Evolutionary conservation across 2,329 filamentous ascomycete species (phyloP), one percentile per base, ranked within the genome.

Genomic region (Fusarium xyrophilum): DNA sequence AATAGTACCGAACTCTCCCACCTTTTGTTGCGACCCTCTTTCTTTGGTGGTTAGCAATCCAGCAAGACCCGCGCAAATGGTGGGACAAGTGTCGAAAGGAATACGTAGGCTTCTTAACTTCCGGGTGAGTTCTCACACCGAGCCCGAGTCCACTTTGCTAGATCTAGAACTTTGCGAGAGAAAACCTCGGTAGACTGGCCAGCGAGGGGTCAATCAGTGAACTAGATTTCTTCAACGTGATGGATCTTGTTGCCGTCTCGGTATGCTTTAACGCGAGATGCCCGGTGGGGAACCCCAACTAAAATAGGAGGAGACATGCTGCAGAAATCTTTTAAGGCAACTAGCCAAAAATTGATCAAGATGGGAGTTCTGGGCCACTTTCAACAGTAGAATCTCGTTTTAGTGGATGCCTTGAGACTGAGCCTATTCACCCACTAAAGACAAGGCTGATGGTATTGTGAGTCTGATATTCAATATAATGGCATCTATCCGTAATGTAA

Each of bases 261-360:
- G 73, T 35, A 40, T 59, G 28, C 42, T 73, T 74, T 74, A 40
- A 64, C 60, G 69, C 72, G 72, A 73, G 56, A 44, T 63, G 43
- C 71, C 71, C 70, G 70, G 69, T 60, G 71, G 69, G 58, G 69
- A 56, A 60, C 19, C 46, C n/a, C 13, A 36, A 28, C 32, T 47
- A 56, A 51, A 63, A 32, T 40, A 35, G 47, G 44, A 35, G 47
- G 44, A 57, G 42, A 60, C 12, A 52, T 56, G 47, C 43, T 53
- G 23, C n/a, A 21, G 32, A 56, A 42, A 28, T 43, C 19, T 23
- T 35, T 33, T 1, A 35, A 35, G 17, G 11, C 15, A 17, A 9
- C 32, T 17, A 40, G 17, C 42, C 35, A 54, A 55, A 30, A 40
- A 25, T 38, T 44, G 42, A 38, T 38, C 39, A 30, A 38, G 47